Conservation (phyloP, 129 eudicot genomes). For the Gnaphalium uliginosum region DNA sequence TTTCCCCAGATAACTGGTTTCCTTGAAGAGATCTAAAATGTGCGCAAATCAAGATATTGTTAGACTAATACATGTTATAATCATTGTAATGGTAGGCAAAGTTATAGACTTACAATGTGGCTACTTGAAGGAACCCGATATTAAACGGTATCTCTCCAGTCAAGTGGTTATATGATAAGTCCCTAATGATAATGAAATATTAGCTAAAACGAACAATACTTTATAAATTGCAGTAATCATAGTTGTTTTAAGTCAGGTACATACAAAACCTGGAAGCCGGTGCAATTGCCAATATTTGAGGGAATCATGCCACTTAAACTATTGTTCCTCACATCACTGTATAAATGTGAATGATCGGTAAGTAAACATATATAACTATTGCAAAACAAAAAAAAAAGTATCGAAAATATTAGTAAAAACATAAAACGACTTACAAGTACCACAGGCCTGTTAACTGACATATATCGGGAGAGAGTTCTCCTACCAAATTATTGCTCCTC, state of each 20-base stretch:
- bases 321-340: constrained; percentile 94
- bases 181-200: constrained; percentile 50
- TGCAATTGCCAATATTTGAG: constrained; percentile 82
- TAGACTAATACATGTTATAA: not conserved
- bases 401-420: not conserved
- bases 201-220: not conserved
- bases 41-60: not conserved
- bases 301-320: constrained; percentile 93
- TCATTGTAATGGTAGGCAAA: not conserved
- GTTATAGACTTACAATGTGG: constrained; percentile 73
- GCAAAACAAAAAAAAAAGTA: not conserved
- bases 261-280: constrained; percentile 97
- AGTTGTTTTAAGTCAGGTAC: constrained; percentile 30
- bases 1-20: constrained; percentile 71
- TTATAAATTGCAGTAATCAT: not conserved
- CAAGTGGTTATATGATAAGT: constrained; percentile 78
- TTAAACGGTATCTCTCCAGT: constrained; percentile 87
- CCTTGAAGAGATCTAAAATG: constrained; percentile 77
- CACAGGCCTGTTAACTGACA: constrained; percentile 98
- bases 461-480: constrained; percentile 78
- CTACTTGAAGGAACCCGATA: constrained; percentile 94
- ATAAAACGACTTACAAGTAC: constrained; percentile 80
- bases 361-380: not conserved
- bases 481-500: constrained; percentile 81
- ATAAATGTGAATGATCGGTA: not conserved